These are phyloP conservation scores for Wallacemonas sp. DNA, from an alignment of 208 protist species.

Conservation along the genomic window DNA sequence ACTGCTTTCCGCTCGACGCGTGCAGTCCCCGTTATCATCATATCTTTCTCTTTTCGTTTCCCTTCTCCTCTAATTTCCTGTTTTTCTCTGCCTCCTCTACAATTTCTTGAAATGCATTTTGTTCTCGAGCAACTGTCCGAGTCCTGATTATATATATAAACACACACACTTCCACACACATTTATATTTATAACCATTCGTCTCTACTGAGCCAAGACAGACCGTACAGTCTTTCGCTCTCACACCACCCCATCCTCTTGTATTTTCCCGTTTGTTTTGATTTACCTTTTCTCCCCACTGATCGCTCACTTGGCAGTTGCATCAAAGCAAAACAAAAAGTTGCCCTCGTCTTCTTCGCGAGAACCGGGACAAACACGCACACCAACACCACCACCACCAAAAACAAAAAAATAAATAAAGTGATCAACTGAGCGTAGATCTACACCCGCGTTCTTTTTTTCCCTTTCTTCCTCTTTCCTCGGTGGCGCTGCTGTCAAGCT, in stretches of 20 bases:
- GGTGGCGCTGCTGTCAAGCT: too few relatives aligned
- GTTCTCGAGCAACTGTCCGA: background rate
- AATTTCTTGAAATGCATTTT: too few relatives aligned
- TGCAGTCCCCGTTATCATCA: too few relatives aligned
- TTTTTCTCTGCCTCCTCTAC: background rate
- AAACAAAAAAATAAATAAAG: background rate
- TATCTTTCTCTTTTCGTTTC: too few relatives aligned
- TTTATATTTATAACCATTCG: conserved; percentile 18
- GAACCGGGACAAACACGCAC: background rate
- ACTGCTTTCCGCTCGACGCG: too few relatives aligned
- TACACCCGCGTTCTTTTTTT: too few relatives aligned
- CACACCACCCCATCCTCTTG: conserved; percentile 7
- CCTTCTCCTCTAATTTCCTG: too few relatives aligned
- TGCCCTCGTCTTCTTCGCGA: background rate
- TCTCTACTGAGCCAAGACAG: background rate
- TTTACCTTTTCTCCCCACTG: background rate
- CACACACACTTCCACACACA: background rate
- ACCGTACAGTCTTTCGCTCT: conserved; percentile 4
- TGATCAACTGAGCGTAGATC: too few relatives aligned
- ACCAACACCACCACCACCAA: background rate
- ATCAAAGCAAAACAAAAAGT: background rate
- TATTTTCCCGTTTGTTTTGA: background rate
- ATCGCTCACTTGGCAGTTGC: background rate
- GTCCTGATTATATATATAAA: conserved; percentile 3
- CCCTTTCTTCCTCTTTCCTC: too few relatives aligned